Evolutionary conservation across 345 rosid genomes (phyloP).

Genomic region (Moringa oleifera): DNA sequence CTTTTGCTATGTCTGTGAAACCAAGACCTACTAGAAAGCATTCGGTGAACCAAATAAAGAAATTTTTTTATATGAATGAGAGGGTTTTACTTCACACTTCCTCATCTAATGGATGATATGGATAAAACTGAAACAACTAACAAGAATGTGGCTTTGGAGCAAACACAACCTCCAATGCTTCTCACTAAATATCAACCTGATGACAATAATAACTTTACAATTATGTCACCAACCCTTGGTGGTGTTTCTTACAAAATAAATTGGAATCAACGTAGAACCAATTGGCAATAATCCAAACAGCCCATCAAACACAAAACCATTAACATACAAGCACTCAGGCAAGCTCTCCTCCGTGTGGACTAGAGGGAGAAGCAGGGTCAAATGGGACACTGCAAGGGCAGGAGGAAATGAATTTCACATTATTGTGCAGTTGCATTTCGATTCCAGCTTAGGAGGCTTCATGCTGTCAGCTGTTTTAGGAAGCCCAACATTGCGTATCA

Average conservation of each 20-base stretch:
- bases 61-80: slow-evolving; percentile 3
- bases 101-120: slow-evolving; percentile 3
- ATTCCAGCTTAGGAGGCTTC: slow-evolving; percentile 87
- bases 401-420: slow-evolving; percentile 50
- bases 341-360: neutral
- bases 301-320: slow-evolving; percentile 31
- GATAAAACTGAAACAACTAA: neutral
- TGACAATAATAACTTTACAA: slow-evolving; percentile 20
- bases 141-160: slow-evolving; percentile 7
- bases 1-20: no score
- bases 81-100: neutral
- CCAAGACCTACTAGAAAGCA: neutral
- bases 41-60: neutral
- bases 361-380: slow-evolving; percentile 3
- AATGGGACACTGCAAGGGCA: neutral
- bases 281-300: slow-evolving; percentile 33
- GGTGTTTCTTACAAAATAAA: slow-evolving; percentile 22
- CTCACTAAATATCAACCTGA: neutral
- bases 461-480: slow-evolving; percentile 50
- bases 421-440: slow-evolving; percentile 96
- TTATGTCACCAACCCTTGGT: slow-evolving; percentile 24
- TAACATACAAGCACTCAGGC: slow-evolving; percentile 21
- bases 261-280: slow-evolving; percentile 20
- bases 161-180: slow-evolving; percentile 4
- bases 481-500: slow-evolving; percentile 51